These are phyloP conservation scores for Coprinopsis strossmayeri DNA, from an alignment of 768 basidiomycete genomes.

Conservation along the genomic window DNA sequence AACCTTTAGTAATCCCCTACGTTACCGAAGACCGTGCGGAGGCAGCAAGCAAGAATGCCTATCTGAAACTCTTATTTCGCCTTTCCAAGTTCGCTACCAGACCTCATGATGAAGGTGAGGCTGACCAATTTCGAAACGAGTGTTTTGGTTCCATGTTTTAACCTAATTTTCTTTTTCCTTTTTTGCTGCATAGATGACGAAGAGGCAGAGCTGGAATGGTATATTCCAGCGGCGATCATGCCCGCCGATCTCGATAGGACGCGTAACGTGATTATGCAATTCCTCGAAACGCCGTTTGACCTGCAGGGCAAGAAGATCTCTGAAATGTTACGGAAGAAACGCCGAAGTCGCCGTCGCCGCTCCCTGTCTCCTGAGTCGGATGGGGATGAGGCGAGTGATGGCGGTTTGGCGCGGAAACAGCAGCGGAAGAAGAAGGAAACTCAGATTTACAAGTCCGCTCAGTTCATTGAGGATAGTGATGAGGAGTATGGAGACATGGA, in stretches of 20 bases:
- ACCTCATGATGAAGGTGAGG: constrained; percentile 60
- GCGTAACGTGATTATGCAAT: constrained; percentile 76
- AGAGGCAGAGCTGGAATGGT: constrained; percentile 73
- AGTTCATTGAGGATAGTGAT: constrained; percentile 91
- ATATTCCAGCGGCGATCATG: constrained; percentile 64
- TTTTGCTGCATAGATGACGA: constrained; percentile 46
- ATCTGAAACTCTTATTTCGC: constrained; percentile 81
- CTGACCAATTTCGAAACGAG: too few relatives aligned
- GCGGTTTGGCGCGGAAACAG: constrained; percentile 34
- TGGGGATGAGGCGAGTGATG: constrained; percentile 37
- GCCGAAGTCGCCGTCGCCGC: constrained; percentile 41
- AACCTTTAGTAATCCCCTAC: constrained; percentile 65
- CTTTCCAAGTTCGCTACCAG: constrained; percentile 56
- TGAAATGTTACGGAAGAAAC: constrained; percentile 63
- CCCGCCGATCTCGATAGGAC: constrained; percentile 64
- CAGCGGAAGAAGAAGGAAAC: constrained; percentile 64
- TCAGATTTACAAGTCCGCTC: constrained; percentile 74
- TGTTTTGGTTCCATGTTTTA: constrained; percentile 3
- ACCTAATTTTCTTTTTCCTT: background rate
- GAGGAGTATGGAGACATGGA: constrained; percentile 77
- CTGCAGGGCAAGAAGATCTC: constrained; percentile 71
- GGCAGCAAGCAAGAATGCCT: constrained; percentile 70
- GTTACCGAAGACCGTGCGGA: constrained; percentile 66
- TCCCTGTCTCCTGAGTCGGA: constrained; percentile 40
- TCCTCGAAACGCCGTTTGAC: constrained; percentile 75